Evolutionary conservation across 2,329 filamentous ascomycete species (phyloP).

Genomic region (Colletotrichum acutatum): DNA sequence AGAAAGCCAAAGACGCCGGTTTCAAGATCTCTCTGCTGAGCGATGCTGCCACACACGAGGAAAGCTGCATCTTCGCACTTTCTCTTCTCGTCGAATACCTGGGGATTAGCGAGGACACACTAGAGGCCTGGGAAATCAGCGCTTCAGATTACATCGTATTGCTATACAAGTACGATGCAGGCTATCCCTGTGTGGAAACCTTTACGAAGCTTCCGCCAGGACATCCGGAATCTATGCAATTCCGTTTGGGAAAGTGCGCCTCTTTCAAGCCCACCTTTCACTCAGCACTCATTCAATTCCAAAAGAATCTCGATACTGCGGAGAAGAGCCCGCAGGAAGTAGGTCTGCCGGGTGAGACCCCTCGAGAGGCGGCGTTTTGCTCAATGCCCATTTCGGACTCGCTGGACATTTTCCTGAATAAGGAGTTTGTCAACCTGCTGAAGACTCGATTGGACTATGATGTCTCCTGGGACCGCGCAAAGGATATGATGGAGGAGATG

Average conservation of each 20-base stretch:
- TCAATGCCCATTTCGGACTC: slow-evolving; percentile 78
- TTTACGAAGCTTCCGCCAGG: slow-evolving; percentile 55
- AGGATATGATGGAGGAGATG: slow-evolving; percentile 13
- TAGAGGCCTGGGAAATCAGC: slow-evolving; percentile 81
- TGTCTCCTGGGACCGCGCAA: slow-evolving; percentile 35
- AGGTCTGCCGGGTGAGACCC: background rate
- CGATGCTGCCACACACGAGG: slow-evolving; percentile 49
- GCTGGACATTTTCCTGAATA: slow-evolving; percentile 74
- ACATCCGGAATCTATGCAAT: slow-evolving; percentile 52
- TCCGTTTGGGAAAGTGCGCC: slow-evolving; percentile 77
- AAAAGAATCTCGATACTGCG: slow-evolving; percentile 18
- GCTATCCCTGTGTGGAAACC: slow-evolving; percentile 70
- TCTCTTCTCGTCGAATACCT: slow-evolving; percentile 78
- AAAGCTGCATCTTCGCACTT: slow-evolving; percentile 67
- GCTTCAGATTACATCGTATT: slow-evolving; percentile 77
- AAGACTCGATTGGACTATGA: slow-evolving; percentile 55
- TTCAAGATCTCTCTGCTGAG: slow-evolving; percentile 75
- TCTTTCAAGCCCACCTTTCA: slow-evolving; percentile 75
- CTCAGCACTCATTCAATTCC: slow-evolving; percentile 65
- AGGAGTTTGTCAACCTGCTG: slow-evolving; percentile 71
- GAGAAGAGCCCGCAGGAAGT: background rate
- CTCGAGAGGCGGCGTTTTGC: slow-evolving; percentile 50
- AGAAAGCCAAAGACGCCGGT: slow-evolving; percentile 69
- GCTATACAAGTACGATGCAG: slow-evolving; percentile 71
- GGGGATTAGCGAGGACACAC: slow-evolving; percentile 77